These are phyloP conservation scores for Dioscorea cayenensis DNA, from an alignment of 116 monocot species.

Conservation along the genomic window DNA sequence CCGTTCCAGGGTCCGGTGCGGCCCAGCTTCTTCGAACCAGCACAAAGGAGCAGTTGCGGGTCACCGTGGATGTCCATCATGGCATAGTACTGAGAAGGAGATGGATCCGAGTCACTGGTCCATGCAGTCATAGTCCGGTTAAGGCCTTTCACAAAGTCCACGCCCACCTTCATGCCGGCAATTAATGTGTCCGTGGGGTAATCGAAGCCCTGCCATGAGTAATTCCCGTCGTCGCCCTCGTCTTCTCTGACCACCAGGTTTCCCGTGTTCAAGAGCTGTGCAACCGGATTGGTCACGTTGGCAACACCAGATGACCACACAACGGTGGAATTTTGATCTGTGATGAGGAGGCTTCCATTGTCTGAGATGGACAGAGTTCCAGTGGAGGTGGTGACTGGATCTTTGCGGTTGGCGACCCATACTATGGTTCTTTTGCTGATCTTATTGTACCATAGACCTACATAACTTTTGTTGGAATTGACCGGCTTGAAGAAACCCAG, in stretches of 20 bases:
- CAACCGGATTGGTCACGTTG: conserved; percentile 8
- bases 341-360: conserved; percentile 12
- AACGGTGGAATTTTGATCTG: conserved; percentile 3
- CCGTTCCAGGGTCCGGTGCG: conserved; percentile 18
- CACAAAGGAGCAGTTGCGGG: neutral
- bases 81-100: neutral
- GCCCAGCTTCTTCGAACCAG: neutral
- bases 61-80: conserved; percentile 1
- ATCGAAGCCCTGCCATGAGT: conserved; percentile 25
- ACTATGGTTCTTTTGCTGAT: conserved; percentile 8
- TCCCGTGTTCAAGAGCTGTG: conserved; percentile 16
- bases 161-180: conserved; percentile 3
- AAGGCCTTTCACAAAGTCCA: neutral
- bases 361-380: conserved; percentile 12
- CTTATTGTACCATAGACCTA: conserved; percentile 23
- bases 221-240: neutral
- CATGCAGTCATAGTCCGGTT: conserved; percentile 5
- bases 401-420: conserved; percentile 25
- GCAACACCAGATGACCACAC: conserved; percentile 15
- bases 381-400: conserved; percentile 5
- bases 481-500: conserved; percentile 10
- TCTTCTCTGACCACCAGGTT: conserved; percentile 18
- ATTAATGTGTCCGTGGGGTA: conserved; percentile 5
- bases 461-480: conserved; percentile 6
- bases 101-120: conserved; percentile 11